These are phyloP conservation scores for Wickerhamiella kazuoi DNA, from an alignment of 805 yeast species.

Conservation along the genomic window DNA sequence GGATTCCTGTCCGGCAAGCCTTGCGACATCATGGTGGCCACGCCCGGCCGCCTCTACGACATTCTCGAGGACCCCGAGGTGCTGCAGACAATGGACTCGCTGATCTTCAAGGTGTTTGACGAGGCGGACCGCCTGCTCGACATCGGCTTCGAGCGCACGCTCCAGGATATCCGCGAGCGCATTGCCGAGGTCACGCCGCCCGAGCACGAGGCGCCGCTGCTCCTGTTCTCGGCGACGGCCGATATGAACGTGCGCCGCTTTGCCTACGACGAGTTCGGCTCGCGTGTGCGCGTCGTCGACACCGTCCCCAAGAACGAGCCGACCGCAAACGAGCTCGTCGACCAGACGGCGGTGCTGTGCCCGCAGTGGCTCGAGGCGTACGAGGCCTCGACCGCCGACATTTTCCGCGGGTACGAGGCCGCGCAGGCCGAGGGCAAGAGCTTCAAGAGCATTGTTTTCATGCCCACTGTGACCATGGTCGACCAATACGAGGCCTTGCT, in stretches of 20 bases:
- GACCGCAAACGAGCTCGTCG: constrained; percentile 61
- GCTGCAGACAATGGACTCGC: constrained; percentile 30
- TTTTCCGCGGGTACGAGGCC: constrained; percentile 25
- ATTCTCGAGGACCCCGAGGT: constrained; percentile 31
- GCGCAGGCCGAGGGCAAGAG: constrained; percentile 11
- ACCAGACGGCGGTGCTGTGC: constrained; percentile 45
- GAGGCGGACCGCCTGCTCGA: constrained; percentile 84
- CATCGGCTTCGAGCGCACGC: constrained; percentile 56
- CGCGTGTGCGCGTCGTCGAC: constrained; percentile 31
- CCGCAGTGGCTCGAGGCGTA: constrained; percentile 38
- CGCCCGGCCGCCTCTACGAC: constrained; percentile 75
- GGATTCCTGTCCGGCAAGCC: constrained; percentile 22
- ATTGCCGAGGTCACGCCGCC: constrained; percentile 34
- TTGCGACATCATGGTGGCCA: constrained; percentile 52
- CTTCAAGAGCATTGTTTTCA: constrained; percentile 68
- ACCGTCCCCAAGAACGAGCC: constrained; percentile 59
- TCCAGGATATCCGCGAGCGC: constrained; percentile 24
- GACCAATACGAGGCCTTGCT: constrained; percentile 36
- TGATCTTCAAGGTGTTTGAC: constrained; percentile 59
- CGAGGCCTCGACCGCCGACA: constrained; percentile 33
- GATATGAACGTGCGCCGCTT: constrained; percentile 47
- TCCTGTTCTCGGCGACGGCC: constrained; percentile 79
- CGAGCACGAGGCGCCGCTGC: constrained; percentile 31
- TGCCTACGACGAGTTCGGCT: constrained; percentile 33
- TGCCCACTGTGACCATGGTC: constrained; percentile 59